These are phyloP conservation scores for Cercospora sp. DNA, from an alignment of 2,329 filamentous ascomycete genomes.

Conservation along the genomic window DNA sequence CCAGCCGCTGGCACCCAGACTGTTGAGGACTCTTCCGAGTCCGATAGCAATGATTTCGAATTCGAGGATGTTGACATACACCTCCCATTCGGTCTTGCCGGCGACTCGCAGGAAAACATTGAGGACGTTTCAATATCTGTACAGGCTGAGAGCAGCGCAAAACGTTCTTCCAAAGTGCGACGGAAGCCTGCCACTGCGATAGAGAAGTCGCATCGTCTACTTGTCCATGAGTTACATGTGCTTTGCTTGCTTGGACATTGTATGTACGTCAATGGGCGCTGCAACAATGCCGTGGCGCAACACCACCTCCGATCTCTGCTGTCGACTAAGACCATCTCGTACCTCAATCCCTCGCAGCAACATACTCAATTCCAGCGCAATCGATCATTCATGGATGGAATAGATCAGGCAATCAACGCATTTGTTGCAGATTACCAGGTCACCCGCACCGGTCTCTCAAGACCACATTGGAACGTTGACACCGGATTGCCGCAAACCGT, in stretches of 20 bases:
- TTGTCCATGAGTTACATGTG: conserved; percentile 84
- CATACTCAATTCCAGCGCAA: conserved; percentile 74
- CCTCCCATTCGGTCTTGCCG: conserved; percentile 31
- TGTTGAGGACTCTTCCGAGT: conserved; percentile 34
- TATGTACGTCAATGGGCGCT: conserved; percentile 81
- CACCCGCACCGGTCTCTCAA: conserved; percentile 67
- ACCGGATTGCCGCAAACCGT: conserved; percentile 42
- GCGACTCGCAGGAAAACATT: conserved; percentile 34
- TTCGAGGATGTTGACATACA: conserved; percentile 62
- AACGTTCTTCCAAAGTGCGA: conserved; percentile 40
- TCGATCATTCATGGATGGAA: conserved; percentile 73
- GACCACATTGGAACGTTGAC: conserved; percentile 71
- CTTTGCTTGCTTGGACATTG: conserved; percentile 78
- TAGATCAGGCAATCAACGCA: conserved; percentile 66
- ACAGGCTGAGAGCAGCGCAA: conserved; percentile 37
- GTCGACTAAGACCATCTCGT: conserved; percentile 62
- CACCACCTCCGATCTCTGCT: conserved; percentile 63
- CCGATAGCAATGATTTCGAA: conserved; percentile 56
- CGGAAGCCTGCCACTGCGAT: conserved; percentile 56
- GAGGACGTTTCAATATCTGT: conserved; percentile 47
- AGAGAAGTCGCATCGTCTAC: conserved; percentile 63
- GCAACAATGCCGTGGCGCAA: conserved; percentile 56
- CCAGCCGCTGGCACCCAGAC: conserved; percentile 27
- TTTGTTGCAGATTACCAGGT: conserved; percentile 72
- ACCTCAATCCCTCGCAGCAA: conserved; percentile 66